Evolutionary conservation across 257 asterid species (phyloP).

Genomic region (Orobanche coerulescens): DNA sequence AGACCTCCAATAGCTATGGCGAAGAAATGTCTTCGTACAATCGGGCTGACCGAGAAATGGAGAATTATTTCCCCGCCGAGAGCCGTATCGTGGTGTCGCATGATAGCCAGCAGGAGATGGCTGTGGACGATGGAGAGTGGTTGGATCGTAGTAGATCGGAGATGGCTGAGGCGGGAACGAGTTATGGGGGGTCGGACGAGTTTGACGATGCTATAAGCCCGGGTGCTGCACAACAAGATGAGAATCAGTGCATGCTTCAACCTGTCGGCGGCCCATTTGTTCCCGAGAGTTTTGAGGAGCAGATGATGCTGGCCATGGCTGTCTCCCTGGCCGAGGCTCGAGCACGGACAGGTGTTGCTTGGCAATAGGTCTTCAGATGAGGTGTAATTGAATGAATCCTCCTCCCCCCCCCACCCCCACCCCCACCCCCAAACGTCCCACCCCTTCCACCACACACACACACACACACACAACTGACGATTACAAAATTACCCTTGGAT

Average conservation of each 20-base stretch:
- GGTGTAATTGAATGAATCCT: constrained; percentile 4
- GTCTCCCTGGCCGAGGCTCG: constrained; percentile 92
- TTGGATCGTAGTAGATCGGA: constrained; percentile 25
- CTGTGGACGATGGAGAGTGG: constrained; percentile 38
- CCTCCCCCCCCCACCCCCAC: too few relatives aligned
- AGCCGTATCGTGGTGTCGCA: constrained; percentile 29
- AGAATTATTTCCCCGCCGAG: constrained; percentile 39
- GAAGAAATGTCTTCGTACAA: constrained; percentile 30
- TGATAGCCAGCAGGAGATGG: constrained; percentile 41
- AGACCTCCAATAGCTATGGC: constrained; percentile 39
- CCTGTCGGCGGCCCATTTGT: constrained; percentile 37
- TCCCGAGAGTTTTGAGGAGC: constrained; percentile 94
- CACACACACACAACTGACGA: too few relatives aligned
- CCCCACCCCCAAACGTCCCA: too few relatives aligned
- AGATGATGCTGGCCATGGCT: constrained; percentile 84
- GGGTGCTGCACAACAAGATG: constrained; percentile 33
- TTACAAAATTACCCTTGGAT: background rate
- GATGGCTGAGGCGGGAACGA: constrained; percentile 52
- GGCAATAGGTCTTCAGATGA: constrained; percentile 42
- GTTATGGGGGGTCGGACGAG: constrained; percentile 57
- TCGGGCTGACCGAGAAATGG: too few relatives aligned
- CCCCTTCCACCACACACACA: too few relatives aligned
- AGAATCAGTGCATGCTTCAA: constrained; percentile 31
- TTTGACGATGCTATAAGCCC: constrained; percentile 28
- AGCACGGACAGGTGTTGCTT: constrained; percentile 56